Percentiles rank a stretch among this genome's conserved stretches.
Evolutionary conservation across 805 yeast genomes (phyloP).

Genomic region (Novakomyces olei): DNA sequence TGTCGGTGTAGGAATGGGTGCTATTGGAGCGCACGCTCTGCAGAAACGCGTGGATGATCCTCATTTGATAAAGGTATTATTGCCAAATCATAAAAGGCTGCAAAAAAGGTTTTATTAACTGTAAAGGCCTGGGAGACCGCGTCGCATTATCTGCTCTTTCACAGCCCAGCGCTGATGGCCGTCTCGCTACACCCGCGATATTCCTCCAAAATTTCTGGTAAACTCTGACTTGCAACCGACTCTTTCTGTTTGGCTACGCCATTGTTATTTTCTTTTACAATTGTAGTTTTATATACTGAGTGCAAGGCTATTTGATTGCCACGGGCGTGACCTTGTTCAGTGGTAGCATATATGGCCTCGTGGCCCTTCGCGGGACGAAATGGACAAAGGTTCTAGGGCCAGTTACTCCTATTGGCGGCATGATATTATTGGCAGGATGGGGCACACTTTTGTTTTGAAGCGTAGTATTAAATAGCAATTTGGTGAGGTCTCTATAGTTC

Average conservation of each 20-base stretch:
- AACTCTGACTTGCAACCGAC: not conserved
- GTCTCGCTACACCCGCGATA: conserved; percentile 2
- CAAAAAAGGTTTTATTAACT: not conserved
- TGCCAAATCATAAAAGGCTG: not conserved
- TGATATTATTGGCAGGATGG: conserved; percentile 2
- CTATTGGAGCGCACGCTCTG: conserved; percentile 1
- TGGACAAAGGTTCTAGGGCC: conserved; percentile 1
- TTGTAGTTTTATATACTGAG: too few species aligned
- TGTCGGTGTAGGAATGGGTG: conserved; percentile 2
- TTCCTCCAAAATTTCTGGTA: too few species aligned
- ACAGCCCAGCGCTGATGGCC: conserved; percentile 2
- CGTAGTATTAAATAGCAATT: too few species aligned
- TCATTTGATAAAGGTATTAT: conserved; percentile 1
- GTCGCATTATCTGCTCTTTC: conserved; percentile 1
- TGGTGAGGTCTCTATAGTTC: too few species aligned
- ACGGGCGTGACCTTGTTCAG: conserved; percentile 1
- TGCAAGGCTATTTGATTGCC: too few species aligned
- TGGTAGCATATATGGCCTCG: conserved; percentile 3
- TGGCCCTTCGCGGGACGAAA: not conserved
- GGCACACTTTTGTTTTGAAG: conserved; percentile 1
- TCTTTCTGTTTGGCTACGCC: too few species aligned
- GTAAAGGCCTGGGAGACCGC: conserved; percentile 2
- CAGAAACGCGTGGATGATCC: conserved; percentile 3
- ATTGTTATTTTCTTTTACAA: too few species aligned
- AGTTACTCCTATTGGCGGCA: conserved; percentile 3